Conservation (phyloP, 1,139 yeast genomes). For the Taiozyma onychis region DNA sequence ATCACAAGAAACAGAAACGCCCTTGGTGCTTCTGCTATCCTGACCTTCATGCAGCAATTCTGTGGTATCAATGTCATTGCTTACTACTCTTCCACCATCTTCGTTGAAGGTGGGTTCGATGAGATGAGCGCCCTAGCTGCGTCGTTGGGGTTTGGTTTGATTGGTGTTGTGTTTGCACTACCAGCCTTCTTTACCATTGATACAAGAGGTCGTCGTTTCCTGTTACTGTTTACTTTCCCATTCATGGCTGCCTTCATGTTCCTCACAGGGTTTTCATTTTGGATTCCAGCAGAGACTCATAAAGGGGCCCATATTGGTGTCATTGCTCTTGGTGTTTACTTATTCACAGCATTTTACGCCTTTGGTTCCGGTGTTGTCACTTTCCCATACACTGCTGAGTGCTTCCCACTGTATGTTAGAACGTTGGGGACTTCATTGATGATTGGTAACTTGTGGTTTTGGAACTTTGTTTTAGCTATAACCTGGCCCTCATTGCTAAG, state of each 20-base stretch:
- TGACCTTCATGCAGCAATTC: constrained; percentile 83
- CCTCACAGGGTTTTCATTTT: constrained; percentile 68
- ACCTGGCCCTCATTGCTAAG: constrained; percentile 70
- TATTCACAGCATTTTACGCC: constrained; percentile 67
- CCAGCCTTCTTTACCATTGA: constrained; percentile 82
- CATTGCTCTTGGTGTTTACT: constrained; percentile 62
- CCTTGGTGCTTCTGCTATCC: constrained; percentile 67
- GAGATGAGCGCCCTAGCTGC: constrained; percentile 59
- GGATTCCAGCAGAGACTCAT: constrained; percentile 41
- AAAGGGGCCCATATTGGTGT: constrained; percentile 54
- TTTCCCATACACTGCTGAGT: constrained; percentile 80
- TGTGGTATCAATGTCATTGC: constrained; percentile 87
- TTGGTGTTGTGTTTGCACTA: constrained; percentile 70
- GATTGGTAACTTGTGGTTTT: constrained; percentile 78
- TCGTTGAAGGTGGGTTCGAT: constrained; percentile 57
- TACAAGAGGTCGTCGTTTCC: constrained; percentile 64
- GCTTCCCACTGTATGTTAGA: constrained; percentile 74
- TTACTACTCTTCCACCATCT: constrained; percentile 67
- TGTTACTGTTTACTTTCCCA: constrained; percentile 68
- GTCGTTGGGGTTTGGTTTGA: constrained; percentile 78
- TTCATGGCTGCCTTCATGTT: constrained; percentile 58
- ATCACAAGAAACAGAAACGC: constrained; percentile 78
- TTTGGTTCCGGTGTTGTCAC: constrained; percentile 88
- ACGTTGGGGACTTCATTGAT: constrained; percentile 82
- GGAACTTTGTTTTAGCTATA: constrained; percentile 68